These are phyloP conservation scores for Naganishia sp. DNA, from an alignment of 1,284 basidiomycete species.

Conservation along the genomic window DNA sequence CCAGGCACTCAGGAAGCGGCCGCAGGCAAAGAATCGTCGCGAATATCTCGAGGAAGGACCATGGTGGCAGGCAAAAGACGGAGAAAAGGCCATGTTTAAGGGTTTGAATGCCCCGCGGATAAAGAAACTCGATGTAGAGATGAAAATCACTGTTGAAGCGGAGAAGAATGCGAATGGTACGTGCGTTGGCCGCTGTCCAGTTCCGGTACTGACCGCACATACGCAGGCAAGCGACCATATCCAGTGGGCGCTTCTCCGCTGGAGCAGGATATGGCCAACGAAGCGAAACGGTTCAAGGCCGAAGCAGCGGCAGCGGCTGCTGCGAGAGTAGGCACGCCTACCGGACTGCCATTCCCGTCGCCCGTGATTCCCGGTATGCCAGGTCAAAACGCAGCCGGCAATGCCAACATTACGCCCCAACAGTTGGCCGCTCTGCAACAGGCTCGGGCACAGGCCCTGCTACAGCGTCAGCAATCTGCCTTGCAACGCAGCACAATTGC, in stretches of 20 bases:
- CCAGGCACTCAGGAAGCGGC: slow-evolving; percentile 11
- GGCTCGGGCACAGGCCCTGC: slow-evolving; percentile 19
- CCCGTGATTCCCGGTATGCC: slow-evolving; percentile 1
- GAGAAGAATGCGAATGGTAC: slow-evolving; percentile 31
- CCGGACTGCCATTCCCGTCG: slow-evolving; percentile 21
- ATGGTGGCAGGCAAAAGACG: slow-evolving; percentile 18
- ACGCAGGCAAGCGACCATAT: slow-evolving; percentile 29
- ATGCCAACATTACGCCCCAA: slow-evolving; percentile 15
- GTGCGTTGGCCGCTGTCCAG: not conserved
- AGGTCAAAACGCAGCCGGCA: not conserved
- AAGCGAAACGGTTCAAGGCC: slow-evolving; percentile 33
- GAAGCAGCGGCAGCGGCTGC: slow-evolving; percentile 25
- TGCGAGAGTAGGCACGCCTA: slow-evolving; percentile 7
- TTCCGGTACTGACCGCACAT: not conserved
- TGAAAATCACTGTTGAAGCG: slow-evolving; percentile 7
- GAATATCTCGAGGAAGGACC: slow-evolving; percentile 5
- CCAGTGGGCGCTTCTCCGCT: slow-evolving; percentile 25
- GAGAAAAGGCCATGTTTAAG: slow-evolving; percentile 19
- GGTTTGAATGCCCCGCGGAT: slow-evolving; percentile 11
- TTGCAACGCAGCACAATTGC: slow-evolving; percentile 19
- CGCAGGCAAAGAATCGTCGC: slow-evolving; percentile 2
- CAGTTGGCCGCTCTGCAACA: slow-evolving; percentile 29
- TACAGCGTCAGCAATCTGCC: slow-evolving; percentile 20
- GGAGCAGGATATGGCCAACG: slow-evolving; percentile 32
- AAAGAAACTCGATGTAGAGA: slow-evolving; percentile 13